Percentiles rank a stretch among this genome's conserved stretches.
Evolutionary conservation across 2,329 filamentous ascomycete species (phyloP).

Genomic region (Phyllosticta paracitricarpa): DNA sequence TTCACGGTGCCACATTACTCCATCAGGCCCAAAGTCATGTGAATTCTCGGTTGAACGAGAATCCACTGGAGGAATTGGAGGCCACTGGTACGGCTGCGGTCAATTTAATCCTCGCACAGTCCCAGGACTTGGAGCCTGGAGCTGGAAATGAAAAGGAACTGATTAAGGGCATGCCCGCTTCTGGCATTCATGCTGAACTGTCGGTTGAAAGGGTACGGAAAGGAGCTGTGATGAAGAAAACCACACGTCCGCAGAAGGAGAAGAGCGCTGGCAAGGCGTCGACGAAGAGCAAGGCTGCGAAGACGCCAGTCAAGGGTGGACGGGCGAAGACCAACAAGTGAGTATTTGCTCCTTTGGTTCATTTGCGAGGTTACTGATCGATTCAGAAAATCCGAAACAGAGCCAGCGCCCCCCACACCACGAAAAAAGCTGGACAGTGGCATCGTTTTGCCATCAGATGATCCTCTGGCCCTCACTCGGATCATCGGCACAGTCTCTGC

Average conservation of each 20-base stretch:
- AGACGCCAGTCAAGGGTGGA: neutral
- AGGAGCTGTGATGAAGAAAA: neutral
- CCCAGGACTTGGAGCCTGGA: conserved; percentile 20
- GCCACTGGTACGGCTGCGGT: conserved; percentile 11
- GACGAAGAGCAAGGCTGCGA: neutral
- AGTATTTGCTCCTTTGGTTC: neutral
- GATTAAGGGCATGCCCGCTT: conserved; percentile 32
- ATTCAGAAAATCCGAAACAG: neutral
- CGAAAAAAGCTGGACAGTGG: conserved; percentile 18
- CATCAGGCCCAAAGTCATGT: conserved; percentile 47
- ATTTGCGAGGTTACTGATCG: neutral
- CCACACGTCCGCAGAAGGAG: neutral
- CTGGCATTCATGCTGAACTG: conserved; percentile 19
- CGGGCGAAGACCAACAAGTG: neutral
- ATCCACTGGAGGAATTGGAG: conserved; percentile 18
- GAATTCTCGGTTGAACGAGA: conserved; percentile 18
- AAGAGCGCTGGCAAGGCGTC: neutral
- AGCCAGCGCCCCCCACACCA: neutral
- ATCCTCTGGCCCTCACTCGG: conserved; percentile 48
- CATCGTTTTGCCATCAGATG: conserved; percentile 29
- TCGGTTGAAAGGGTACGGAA: conserved; percentile 1
- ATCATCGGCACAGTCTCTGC: conserved; percentile 74
- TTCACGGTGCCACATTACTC: conserved; percentile 50
- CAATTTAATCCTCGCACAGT: conserved; percentile 12
- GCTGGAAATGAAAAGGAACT: neutral